Base-by-base conservation (phyloP, 148 eudicot genomes). In the Mesembryanthemum crystallinum region DNA sequence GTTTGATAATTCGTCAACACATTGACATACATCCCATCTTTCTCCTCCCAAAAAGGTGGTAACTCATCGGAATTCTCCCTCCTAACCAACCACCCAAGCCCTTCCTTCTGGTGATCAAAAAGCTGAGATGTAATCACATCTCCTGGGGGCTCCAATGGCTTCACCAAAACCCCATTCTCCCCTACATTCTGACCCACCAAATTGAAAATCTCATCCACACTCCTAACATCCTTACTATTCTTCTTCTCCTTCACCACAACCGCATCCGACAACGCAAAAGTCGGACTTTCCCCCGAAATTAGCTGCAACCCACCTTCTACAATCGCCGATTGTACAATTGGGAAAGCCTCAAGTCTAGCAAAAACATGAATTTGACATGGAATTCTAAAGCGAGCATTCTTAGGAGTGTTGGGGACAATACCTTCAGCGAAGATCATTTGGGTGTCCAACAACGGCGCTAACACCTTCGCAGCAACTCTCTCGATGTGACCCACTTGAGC, bases 11-110 rank as follows among this genome's bases (percentile, higher is more conserved):
- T 86, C 0, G 98, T 95, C 77, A 95, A 75, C 70, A 81, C 90
- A 81, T 95, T 95, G n/a, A 95, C 88, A 81, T 81, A 92, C 47
- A 45, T 74, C 11, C 87, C 89, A 64, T 85, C 87, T 73, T 78
- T 88, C 70, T 73, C 86, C 74, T 88, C 92, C 98, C 99, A 95
- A 87, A 95, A 95, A 28, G 97, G 94, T 8, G 97, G 97, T 79
- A 95, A 81, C 1, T 92, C 92, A 15, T 32, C 45, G 0, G 90
- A 87, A 72, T 74, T 89, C 79, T 95, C 97, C 84, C 94, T 87
- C 54, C 79, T 83, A 77, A 90, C 83, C 82, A 95, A 78, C 99
- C 99, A 95, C 71, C 97, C 88, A 76, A 95, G 75, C 8, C 89
- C 97, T 65, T 86, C 92, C 78, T 95, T 95, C 64, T 95, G 99